Percentiles rank a stretch among this genome's conserved stretches.
These are phyloP conservation scores for Linum lewisii DNA, from an alignment of 345 rosid genomes.

Conservation along the genomic window DNA sequence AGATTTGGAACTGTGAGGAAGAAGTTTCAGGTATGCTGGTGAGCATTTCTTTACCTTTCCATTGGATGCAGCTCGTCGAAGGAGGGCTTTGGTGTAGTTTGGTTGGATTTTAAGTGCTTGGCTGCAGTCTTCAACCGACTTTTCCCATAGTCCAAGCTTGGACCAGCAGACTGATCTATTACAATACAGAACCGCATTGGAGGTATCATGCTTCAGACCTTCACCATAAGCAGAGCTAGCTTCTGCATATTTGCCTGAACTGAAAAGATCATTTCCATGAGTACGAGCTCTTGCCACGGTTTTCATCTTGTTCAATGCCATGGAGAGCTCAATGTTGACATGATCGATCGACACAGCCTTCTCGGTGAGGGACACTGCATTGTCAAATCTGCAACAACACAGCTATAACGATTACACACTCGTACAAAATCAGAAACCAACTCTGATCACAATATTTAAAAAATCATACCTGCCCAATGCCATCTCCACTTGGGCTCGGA, in stretches of 20 bases:
- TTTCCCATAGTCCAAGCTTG: slow-evolving; percentile 1
- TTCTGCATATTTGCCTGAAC: not conserved
- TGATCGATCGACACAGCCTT: not conserved
- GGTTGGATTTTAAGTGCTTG: slow-evolving; percentile 2
- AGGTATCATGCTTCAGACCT: slow-evolving; percentile 1
- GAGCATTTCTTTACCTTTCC: not conserved
- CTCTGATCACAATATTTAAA: slow-evolving; percentile 1
- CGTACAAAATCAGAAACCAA: slow-evolving; percentile 14
- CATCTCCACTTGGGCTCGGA: slow-evolving; percentile 2
- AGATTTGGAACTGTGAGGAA: not conserved
- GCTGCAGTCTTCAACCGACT: not conserved
- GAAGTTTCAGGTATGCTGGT: not conserved
- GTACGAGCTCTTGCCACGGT: slow-evolving; percentile 2
- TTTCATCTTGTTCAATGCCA: not conserved
- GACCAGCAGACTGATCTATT: slow-evolving; percentile 3
- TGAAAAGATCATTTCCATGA: not conserved
- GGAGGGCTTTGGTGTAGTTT: not conserved
- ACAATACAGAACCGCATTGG: not conserved
- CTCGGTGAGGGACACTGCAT: not conserved
- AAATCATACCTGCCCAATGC: not conserved
- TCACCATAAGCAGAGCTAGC: slow-evolving; percentile 1
- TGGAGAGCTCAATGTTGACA: not conserved
- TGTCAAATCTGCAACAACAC: not conserved
- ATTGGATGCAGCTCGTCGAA: slow-evolving; percentile 1
- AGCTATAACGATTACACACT: slow-evolving; percentile 34